Percentiles rank a stretch among this genome's conserved stretches.
Conservation (phyloP, 768 basidiomycete genomes). For the Leccinum truebloodii region DNA sequence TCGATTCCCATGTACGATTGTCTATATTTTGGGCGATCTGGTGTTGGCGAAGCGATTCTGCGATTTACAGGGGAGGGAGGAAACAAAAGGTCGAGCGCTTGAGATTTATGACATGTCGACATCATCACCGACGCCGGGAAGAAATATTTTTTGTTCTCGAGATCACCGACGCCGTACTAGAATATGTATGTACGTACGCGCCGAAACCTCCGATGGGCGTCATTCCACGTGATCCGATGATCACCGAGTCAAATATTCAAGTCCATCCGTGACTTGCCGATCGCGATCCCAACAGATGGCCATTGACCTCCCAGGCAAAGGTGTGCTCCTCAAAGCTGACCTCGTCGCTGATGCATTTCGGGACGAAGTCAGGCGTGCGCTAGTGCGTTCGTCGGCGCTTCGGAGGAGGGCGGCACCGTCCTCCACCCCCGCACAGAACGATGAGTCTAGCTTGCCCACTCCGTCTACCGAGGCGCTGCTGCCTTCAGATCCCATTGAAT, state of each 20-base stretch:
- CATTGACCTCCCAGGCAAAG: conserved; percentile 50
- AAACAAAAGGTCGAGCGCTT: not conserved
- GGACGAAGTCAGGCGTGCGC: conserved; percentile 51
- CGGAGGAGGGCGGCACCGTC: not conserved
- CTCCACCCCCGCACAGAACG: not conserved
- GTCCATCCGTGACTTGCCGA: conserved; percentile 2
- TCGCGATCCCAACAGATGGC: conserved; percentile 22
- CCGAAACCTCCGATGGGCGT: not conserved
- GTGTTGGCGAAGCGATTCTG: not conserved
- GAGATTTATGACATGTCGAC: not conserved
- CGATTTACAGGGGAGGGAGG: not conserved
- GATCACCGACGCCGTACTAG: too few relatives aligned
- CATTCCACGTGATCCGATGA: conserved; percentile 14
- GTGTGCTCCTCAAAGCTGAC: conserved; percentile 78
- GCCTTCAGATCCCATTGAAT: not conserved
- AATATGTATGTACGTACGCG: not conserved
- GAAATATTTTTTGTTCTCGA: not conserved
- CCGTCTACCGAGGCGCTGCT: not conserved
- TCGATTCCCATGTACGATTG: not conserved
- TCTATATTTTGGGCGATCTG: not conserved
- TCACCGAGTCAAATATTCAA: not conserved
- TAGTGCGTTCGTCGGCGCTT: not conserved
- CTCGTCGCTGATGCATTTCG: conserved; percentile 70
- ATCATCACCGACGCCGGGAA: not conserved
- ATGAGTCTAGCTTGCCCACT: not conserved